Percentiles rank a stretch among this genome's conserved stretches.
phyloP scores from a whole-genome alignment of 2,329 filamentous ascomycete genomes.

The Rhinocladiella similis region DNA sequence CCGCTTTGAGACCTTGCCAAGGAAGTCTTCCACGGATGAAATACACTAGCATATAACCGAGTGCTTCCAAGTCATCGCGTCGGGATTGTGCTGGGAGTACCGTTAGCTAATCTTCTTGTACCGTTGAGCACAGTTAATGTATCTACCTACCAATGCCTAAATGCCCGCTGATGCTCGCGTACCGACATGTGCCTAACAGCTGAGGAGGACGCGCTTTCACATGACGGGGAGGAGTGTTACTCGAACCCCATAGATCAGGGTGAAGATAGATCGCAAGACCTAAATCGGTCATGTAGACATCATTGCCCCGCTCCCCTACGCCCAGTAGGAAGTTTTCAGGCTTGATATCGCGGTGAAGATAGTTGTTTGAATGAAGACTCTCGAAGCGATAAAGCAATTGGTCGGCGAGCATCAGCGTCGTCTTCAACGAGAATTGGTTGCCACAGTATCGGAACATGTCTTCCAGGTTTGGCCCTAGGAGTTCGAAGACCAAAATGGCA shows the following conservation, averaged over 20 bases:
- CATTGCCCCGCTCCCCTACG: conserved; percentile 29
- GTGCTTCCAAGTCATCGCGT: conserved; percentile 29
- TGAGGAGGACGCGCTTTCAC: conserved; percentile 6
- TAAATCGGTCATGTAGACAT: conserved; percentile 33
- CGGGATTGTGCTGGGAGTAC: conserved; percentile 18
- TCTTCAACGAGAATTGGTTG: conserved; percentile 34
- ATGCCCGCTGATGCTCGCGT: conserved; percentile 31
- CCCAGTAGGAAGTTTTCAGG: conserved; percentile 35
- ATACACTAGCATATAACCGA: conserved; percentile 75
- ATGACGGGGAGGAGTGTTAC: background rate
- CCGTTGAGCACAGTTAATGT: conserved; percentile 1
- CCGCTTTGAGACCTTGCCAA: conserved; percentile 67
- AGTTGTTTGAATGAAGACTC: conserved; percentile 28
- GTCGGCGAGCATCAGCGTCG: conserved; percentile 33
- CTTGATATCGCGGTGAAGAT: conserved; percentile 34
- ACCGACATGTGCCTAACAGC: conserved; percentile 28
- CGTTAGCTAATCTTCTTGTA: conserved; percentile 7
- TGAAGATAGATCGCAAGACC: conserved; percentile 30
- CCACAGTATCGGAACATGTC: conserved; percentile 34
- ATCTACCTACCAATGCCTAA: conserved; percentile 20
- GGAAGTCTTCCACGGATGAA: conserved; percentile 70
- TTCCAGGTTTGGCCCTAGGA: conserved; percentile 33
- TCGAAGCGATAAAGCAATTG: conserved; percentile 32
- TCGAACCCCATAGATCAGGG: conserved; percentile 1
- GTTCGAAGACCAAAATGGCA: conserved; percentile 24